Conservation (phyloP, 768 basidiomycete species). For the Rhodotorula toruloides region DNA sequence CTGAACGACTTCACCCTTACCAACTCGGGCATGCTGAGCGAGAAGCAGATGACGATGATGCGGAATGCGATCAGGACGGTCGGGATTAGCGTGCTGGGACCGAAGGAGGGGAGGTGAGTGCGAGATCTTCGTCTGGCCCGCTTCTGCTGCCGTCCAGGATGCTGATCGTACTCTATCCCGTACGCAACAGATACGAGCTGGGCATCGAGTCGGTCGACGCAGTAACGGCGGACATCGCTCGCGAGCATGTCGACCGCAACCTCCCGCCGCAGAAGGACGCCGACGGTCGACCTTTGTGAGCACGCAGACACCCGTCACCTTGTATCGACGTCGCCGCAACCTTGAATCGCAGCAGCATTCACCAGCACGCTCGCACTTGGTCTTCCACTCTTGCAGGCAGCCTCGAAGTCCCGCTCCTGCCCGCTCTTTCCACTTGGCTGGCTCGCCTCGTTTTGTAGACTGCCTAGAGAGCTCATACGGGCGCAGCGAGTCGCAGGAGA, state of each 20-base stretch:
- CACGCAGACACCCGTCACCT: no score
- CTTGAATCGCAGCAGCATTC: no score
- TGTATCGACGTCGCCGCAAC: no score
- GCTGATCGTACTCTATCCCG: neutral
- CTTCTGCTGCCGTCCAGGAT: neutral
- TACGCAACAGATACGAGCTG: conserved; percentile 21
- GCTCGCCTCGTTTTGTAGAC: no score
- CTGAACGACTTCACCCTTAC: conserved; percentile 55
- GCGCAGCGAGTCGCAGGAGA: no score
- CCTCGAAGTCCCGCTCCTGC: no score
- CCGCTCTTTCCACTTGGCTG: no score
- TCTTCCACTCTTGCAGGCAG: no score
- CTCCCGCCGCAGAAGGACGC: conserved; percentile 17
- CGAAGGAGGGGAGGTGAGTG: conserved; percentile 28
- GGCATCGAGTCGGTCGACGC: conserved; percentile 37
- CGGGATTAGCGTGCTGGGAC: conserved; percentile 73
- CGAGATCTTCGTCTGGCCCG: neutral
- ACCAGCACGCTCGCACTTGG: no score
- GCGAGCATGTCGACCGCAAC: neutral
- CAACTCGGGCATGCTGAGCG: conserved; percentile 53
- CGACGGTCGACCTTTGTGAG: conserved; percentile 3
- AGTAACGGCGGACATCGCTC: conserved; percentile 13
- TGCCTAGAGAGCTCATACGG: no score
- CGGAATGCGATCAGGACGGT: conserved; percentile 69
- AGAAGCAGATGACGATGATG: conserved; percentile 66